Evolutionary conservation across 148 eudicot genomes (phyloP), one percentile per base, ranked within the genome.

Genomic region (Spergularia bocconei): DNA sequence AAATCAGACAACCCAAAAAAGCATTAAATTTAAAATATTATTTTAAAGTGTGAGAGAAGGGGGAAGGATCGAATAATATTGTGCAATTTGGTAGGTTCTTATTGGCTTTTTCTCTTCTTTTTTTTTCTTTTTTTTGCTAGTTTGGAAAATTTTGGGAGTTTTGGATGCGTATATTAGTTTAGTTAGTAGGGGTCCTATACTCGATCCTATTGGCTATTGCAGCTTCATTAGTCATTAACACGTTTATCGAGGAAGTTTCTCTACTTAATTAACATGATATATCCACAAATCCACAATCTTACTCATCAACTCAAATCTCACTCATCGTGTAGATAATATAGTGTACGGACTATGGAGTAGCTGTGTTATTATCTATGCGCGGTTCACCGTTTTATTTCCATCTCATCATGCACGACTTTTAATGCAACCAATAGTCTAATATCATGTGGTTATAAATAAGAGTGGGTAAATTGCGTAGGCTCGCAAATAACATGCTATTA

Each of bases 1-100:
- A 58, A 15, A 76, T 71, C 69, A 67, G 56, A 63, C 19, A 70
- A 55, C 81, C 84, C 51, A 81, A 83, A 79, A 72, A 79, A 75
- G 76, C 55, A 82, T 62, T 10, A 20, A 69, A 63, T 62, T 75
- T 54, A 33, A 15, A 15, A 63, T 12, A 23, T 23, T 23, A 23
- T 23, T 23, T 23, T 23, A 23, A 63, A 57, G 73, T 19, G 47
- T 44, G 19, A 36, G 56, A 62, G 70, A 53, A 54, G 61, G 44
- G 48, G 23, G 53, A 41, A 39, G 6, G 38, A 75, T 64, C 23
- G 79, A 76, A 76, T 62, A 76, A 76, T 62, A 52, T 58, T 50
- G 79, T 57, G 73, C 79, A 68, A 73, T 19, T 73, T 59, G 68
- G 59, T 36, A 70, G 33, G 16, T 68, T 36, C 50, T 69, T 21